Evolutionary conservation across 371 early-diverging fungal genomes (phyloP).

Genomic region (Rhizopus stolonifer): DNA sequence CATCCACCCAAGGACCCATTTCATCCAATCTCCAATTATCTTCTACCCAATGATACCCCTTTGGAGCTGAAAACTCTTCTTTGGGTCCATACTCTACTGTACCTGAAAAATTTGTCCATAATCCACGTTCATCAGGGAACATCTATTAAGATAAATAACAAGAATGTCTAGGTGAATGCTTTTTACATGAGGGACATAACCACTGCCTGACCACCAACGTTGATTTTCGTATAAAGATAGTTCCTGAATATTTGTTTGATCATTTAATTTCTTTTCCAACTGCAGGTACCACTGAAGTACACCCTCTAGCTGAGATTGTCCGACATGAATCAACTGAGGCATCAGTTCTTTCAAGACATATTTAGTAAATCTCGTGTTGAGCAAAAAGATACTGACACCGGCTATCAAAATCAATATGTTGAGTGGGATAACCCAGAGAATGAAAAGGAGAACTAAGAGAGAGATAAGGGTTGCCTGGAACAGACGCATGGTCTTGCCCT

Average conservation of each 20-base stretch:
- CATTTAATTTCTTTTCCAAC: conserved; percentile 26
- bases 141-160: conserved; percentile 6
- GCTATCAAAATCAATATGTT: conserved; percentile 22
- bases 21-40: conserved; percentile 43
- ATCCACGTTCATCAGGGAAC: conserved; percentile 22
- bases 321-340: conserved; percentile 26
- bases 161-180: neutral
- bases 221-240: conserved; percentile 49
- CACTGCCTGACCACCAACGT: conserved; percentile 45
- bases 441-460: conserved; percentile 8
- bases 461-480: conserved; percentile 32
- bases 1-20: conserved; percentile 48
- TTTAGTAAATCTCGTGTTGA: conserved; percentile 43
- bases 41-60: conserved; percentile 45
- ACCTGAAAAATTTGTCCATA: conserved; percentile 46
- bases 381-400: conserved; percentile 33
- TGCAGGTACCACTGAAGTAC: conserved; percentile 22
- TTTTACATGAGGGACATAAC: conserved; percentile 43
- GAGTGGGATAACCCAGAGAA: conserved; percentile 35
- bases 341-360: conserved; percentile 33
- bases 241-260: conserved; percentile 23
- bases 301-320: conserved; percentile 16
- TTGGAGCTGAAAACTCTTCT: conserved; percentile 38
- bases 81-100: conserved; percentile 23
- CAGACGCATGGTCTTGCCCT: conserved; percentile 32